Base-by-base conservation (phyloP, 352 stramenopile species). In the Phytopythium helicoides region DNA sequence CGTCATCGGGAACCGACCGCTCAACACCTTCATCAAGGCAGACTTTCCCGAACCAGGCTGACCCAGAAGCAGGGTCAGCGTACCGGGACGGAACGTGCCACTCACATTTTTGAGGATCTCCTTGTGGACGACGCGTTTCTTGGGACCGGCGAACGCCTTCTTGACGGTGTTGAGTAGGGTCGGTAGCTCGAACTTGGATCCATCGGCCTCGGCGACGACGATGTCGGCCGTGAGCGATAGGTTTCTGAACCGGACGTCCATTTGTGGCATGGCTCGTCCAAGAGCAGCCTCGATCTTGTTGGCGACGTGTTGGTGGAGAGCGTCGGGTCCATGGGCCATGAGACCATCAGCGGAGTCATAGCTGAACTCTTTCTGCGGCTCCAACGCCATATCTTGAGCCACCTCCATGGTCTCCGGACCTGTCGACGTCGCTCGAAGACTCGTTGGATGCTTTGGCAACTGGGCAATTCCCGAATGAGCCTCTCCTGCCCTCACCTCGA, bases 221-320 rank as follows among this genome's bases (percentile, higher is more conserved):
- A 71, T 54, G 45, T 71, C 62, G 4, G 72, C 72, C 1, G 55
- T 53, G 42, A 78, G 34, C 11, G 69, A 74, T 9, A 83, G 47
- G 50, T 78, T 60, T n/a, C 53, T 61, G 56, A 83, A 79, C 10
- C 66, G 69, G n/a, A 83, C 60, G 22, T 80, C 66, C 52, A 74
- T 64, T 40, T 76, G 66, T 14, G 72, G 72, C 58, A 83, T 60
- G 7, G 49, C 56, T 2, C 58, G 52, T 12, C 68, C 61, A 15
- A 71, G 37, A 5, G 71, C 59, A 10, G 46, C 45, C n/a, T 62
- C 62, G 31, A 77, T 41, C 44, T 60, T 68, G 16, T 44, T 23
- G 23, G 66, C 61, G 12, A 77, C 31, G 33, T 68, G 46, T 1
- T 66, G 46, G 35, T 82, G 68, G 23, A 78, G 56, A 12, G 55